Evolutionary conservation across 1,284 basidiomycete species (phyloP), one percentile per base, ranked within the genome.

Genomic region (Microbotryomycetes sp.): DNA sequence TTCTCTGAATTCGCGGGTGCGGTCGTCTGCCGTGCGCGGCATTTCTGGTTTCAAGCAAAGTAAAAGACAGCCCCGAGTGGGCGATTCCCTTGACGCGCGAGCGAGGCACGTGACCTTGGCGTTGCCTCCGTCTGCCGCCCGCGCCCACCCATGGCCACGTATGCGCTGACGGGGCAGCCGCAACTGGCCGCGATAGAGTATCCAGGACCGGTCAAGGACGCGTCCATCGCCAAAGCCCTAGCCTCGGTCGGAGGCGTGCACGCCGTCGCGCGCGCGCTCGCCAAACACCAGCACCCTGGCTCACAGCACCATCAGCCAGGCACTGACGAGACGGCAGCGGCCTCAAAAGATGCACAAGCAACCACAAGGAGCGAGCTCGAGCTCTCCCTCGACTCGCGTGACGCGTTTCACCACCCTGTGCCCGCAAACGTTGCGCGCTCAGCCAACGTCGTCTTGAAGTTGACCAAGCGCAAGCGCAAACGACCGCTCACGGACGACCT

Each of bases 121-220:
- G n/a, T n/a, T n/a, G n/a, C n/a, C n/a, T n/a, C n/a, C n/a, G n/a
- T n/a, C n/a, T n/a, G n/a, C n/a, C n/a, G n/a, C n/a, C n/a, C n/a
- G 35, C 9, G 11, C 18, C 35, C 9, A 11, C 11, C 35, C 35
- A 41, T 41, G 35, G 18, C 35, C 11, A 41, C 35, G 11, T 41
- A 31, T 30, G 16, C 23, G 7, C 7, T 56, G 28, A 30, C 54
- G 3, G 7, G 48, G 45, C 24, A 52, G 7, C 1, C 0, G 21
- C 29, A 35, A 9, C 35, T 85, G 75, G 88, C 87, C 70, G 85
- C 89, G 3, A 78, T 96, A 66, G 91, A 96, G 75, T 93, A 91
- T 76, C 91, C 91, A 6, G 90, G 90, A 57, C 89, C 89, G 66
- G 85, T 96, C 54, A 66, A 72, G 11, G 73, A 79, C 1, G 73